A percentile compares a stretch with the other conserved stretches of the same genome.
Evolutionary conservation across 305 asterid species (phyloP).

Genomic region (Fraxinus floribunda): DNA sequence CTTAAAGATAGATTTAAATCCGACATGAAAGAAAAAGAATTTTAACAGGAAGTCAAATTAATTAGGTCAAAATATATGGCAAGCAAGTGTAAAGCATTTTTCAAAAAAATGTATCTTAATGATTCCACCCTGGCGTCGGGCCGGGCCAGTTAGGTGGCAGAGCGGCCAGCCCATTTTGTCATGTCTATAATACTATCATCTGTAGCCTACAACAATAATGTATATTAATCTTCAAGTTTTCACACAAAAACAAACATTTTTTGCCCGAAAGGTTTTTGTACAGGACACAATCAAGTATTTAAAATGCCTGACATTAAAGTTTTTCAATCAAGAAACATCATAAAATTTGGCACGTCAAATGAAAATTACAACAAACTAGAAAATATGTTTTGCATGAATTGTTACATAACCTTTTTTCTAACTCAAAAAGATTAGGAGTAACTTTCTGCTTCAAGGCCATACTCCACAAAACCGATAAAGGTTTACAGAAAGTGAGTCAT

Average conservation of each 20-base stretch:
- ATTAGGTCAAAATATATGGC: neutral
- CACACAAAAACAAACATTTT: neutral
- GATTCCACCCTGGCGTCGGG: neutral
- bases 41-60: neutral
- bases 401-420: neutral
- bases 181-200: neutral
- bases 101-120: neutral
- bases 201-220: neutral
- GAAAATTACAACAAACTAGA: neutral
- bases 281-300: neutral
- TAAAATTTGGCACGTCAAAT: neutral
- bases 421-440: conserved; percentile 7
- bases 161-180: neutral
- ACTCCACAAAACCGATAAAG: conserved; percentile 7
- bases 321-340: conserved; percentile 1
- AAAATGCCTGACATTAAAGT: conserved; percentile 1
- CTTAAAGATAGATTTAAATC: conserved; percentile 10
- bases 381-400: conserved; percentile 8
- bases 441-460: neutral
- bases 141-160: neutral
- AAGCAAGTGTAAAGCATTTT: neutral
- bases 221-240: neutral
- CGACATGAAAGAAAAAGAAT: conserved; percentile 9
- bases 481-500: neutral
- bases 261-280: neutral